Base-by-base conservation (phyloP, 1,284 basidiomycete genomes). In the Neonothopanus nambi region DNA sequence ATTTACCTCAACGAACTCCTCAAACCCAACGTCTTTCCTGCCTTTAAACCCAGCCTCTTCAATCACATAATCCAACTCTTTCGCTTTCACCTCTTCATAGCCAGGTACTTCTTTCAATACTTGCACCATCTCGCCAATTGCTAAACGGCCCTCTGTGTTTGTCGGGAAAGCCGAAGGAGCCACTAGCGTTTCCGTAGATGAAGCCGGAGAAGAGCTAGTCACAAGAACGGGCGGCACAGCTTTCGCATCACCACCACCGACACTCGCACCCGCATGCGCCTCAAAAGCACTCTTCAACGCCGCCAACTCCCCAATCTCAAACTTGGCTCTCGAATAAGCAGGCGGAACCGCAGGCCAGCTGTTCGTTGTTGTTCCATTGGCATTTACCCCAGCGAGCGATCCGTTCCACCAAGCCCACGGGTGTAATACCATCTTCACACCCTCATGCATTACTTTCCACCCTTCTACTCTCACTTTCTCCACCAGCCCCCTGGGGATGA, bases 1-100 rank as follows among this genome's bases (percentile, higher is more conserved):
- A 48, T 79, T 23, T 58, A 90, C 87, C 80, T 93, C 90, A 42
- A 93, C 74, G 65, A 93, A 93, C 65, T 89, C 87, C 62, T 93
- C 85, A 63, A 90, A 84, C 59, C 85, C 83, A 42, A 93, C 68
- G 20, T 78, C 78, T 37, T 71, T 68, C 61, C 76, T 74, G 35
- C 68, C 69, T 51, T 74, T 72, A 65, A 89, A 82, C 42, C 89
- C 90, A 48, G 87, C 86, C 68, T 93, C 90, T 54, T 82, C 78
- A 38, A 93, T 72, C 21, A 93, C 89, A 61, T 86, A 85, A 26
- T 86, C 80, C 48, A 86, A 80, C 36, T 89, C 82, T 63, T 87
- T 82, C 51, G 68, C 64, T 38, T 75, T 67, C 33, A 85, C 67
- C 2, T 68, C 74, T 59, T 77, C 80, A 59, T 85, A 87, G 13